Percentiles rank a stretch among this genome's conserved stretches.
phyloP scores from a whole-genome alignment of 1,284 basidiomycete species.

The Mrakiaceae sp. region DNA sequence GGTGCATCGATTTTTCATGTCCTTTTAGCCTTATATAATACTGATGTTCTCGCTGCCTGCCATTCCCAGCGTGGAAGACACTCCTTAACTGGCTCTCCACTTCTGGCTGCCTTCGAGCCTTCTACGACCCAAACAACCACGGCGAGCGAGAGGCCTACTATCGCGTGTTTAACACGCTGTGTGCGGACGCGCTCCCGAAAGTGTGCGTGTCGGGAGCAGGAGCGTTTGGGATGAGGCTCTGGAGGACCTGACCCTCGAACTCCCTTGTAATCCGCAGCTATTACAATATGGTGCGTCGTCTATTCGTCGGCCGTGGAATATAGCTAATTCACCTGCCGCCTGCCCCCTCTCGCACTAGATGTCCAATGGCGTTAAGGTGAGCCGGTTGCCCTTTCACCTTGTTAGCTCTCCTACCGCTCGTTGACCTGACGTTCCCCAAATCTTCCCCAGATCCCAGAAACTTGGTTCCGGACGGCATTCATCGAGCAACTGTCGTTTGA shows the following conservation, averaged over 20 bases:
- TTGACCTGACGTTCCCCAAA: background rate
- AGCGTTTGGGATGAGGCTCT: too few relatives aligned
- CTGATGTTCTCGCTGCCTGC: background rate
- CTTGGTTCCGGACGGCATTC: slow-evolving; percentile 57
- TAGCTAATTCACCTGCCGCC: too few relatives aligned
- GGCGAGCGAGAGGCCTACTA: slow-evolving; percentile 10
- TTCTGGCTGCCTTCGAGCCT: slow-evolving; percentile 12
- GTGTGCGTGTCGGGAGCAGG: too few relatives aligned
- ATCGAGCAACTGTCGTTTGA: slow-evolving; percentile 80
- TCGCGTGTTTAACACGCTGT: slow-evolving; percentile 11
- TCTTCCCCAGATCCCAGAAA: slow-evolving; percentile 4
- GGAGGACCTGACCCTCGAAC: too few relatives aligned
- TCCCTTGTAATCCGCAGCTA: too few relatives aligned
- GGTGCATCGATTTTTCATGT: background rate
- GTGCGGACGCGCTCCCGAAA: background rate
- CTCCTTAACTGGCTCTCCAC: slow-evolving; percentile 11
- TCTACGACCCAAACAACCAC: slow-evolving; percentile 1
- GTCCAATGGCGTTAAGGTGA: too few relatives aligned
- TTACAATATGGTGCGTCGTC: too few relatives aligned
- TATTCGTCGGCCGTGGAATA: too few relatives aligned
- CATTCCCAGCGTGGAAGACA: slow-evolving; percentile 10
- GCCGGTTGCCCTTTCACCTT: background rate
- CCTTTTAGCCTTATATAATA: background rate
- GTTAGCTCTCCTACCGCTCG: too few relatives aligned
- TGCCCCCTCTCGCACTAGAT: background rate